Evolutionary conservation across 768 basidiomycete species (phyloP), one percentile per base, ranked within the genome.

Genomic region (Coprinopsis cinerea): DNA sequence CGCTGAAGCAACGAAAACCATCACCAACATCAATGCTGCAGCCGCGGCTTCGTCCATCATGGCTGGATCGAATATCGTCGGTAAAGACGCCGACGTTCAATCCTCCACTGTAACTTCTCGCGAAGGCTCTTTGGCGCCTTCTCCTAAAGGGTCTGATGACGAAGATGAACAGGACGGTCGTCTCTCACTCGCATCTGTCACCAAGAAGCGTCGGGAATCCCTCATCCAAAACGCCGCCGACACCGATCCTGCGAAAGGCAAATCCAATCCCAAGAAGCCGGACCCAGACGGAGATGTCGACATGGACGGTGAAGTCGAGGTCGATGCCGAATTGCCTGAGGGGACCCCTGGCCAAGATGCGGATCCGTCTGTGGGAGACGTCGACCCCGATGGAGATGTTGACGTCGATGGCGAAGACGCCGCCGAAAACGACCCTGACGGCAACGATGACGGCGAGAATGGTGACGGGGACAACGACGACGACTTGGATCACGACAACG

Each of bases 41-140:
- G 72, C 68, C 0, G 69, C 73, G 4, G 67, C 71, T 2, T 70
- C 73, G n/a, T 74, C 76, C 11, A 76, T 75, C 30, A 76, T 76
- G 72, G 71, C 75, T 5, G 72, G 71, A 18, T 67, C 74, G 1
- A 56, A 64, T 10, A 61, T 73, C 41, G 53, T 73, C 14, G 65
- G 64, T 10, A 65, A 71, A 1, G 63, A 68, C 3, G 72, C 75
- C 0, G 67, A 72, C 1, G 51, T 61, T 15, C 60, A 61, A 15
- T 54, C 61, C 14, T 67, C 74, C 13, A 61, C 66, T 3, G 63
- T 58, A 15, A 65, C 71, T 4, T 76, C 75, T 17, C 69, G 72
- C n/a, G 73, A 73, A 10, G 64, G 67, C 1, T 67, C 73, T 6
- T 71, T 69, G 24, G 70, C 61, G 9, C 66, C 61, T 9, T 54